A percentile compares a stretch with the other conserved stretches of the same genome.
Conservation (phyloP, 2,329 filamentous ascomycete species). For the Penicillium sp. region DNA sequence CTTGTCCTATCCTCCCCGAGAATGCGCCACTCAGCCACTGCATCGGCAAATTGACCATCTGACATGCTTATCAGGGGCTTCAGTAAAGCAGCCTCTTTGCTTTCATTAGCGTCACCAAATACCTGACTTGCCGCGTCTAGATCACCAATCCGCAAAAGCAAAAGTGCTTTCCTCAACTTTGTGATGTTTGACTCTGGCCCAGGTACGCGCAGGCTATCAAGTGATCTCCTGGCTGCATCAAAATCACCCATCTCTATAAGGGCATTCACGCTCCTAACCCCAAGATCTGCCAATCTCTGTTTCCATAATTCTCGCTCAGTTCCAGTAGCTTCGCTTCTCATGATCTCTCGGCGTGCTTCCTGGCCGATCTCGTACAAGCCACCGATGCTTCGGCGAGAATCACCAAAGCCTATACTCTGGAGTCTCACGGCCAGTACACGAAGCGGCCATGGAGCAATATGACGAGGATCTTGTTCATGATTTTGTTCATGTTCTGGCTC, state of each 20-base stretch:
- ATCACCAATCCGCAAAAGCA: slow-evolving; percentile 79
- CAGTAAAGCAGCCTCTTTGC: slow-evolving; percentile 39
- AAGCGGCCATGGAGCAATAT: slow-evolving; percentile 83
- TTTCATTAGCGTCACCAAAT: slow-evolving; percentile 42
- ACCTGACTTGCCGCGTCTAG: slow-evolving; percentile 62
- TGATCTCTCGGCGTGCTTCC: slow-evolving; percentile 66
- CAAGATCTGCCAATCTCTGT: slow-evolving; percentile 69
- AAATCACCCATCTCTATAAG: slow-evolving; percentile 73
- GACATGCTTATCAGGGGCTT: slow-evolving; percentile 73
- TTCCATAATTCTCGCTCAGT: slow-evolving; percentile 67
- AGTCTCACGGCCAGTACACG: slow-evolving; percentile 79
- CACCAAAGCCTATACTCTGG: slow-evolving; percentile 81
- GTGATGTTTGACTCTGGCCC: slow-evolving; percentile 30
- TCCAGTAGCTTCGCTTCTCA: slow-evolving; percentile 50
- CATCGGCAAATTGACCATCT: slow-evolving; percentile 67
- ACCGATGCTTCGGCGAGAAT: slow-evolving; percentile 80
- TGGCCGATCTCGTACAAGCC: slow-evolving; percentile 84
- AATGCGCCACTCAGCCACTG: slow-evolving; percentile 60
- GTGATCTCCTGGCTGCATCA: slow-evolving; percentile 71
- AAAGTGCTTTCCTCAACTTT: slow-evolving; percentile 54
- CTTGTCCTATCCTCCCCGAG: slow-evolving; percentile 49
- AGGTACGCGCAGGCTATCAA: slow-evolving; percentile 56
- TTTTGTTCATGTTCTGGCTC: slow-evolving; percentile 61
- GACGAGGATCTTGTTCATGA: slow-evolving; percentile 62
- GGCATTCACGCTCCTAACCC: slow-evolving; percentile 58